Conservation (phyloP, 306 rosid species). For the Inga oerstediana region DNA sequence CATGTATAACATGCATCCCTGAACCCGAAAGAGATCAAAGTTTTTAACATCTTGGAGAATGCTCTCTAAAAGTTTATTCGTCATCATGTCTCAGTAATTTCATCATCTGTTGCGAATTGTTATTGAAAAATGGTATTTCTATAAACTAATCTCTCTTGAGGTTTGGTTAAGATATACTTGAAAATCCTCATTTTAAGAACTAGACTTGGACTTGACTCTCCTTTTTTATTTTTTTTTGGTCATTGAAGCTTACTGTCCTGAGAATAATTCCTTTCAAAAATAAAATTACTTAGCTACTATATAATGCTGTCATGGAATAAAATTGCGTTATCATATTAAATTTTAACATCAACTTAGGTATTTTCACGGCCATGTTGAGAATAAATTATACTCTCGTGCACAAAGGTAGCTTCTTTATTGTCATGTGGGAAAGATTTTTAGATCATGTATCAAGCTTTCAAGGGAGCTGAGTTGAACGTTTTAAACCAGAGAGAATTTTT, state of each 20-base stretch:
- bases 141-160: not conserved
- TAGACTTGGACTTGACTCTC: not conserved
- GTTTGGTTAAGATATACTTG: not conserved
- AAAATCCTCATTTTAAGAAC: not conserved
- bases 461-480: not conserved
- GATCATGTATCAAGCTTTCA: not conserved
- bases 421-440: not conserved
- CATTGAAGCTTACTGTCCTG: not conserved
- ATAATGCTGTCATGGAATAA: not conserved
- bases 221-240: not conserved
- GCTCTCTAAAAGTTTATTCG: not conserved
- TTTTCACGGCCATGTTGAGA: not conserved
- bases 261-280: not conserved
- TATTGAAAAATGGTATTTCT: not conserved
- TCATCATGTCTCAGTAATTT: conserved; percentile 21
- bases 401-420: not conserved
- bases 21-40: conserved; percentile 2
- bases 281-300: not conserved
- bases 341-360: not conserved
- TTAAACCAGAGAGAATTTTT: not conserved
- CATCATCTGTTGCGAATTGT: conserved; percentile 4
- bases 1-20: conserved; percentile 6
- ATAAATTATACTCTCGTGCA: not conserved
- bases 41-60: not conserved
- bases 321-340: not conserved